Conservation (phyloP, 768 basidiomycete genomes). For the Lepiota brunneoincarnata region DNA sequence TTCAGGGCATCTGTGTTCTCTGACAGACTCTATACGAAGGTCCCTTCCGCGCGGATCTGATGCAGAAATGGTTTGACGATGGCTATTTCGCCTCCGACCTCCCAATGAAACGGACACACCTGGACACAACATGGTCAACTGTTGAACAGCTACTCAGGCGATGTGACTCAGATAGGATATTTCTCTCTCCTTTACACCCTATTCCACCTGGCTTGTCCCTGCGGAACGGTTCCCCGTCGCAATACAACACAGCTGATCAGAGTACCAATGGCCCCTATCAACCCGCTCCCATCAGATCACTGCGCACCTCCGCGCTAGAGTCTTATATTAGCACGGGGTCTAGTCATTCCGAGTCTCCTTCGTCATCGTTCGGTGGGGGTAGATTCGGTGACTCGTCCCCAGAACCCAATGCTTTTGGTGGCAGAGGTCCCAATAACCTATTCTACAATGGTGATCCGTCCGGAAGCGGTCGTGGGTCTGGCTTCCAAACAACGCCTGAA, state of each 20-base stretch:
- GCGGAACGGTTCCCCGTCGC: constrained; percentile 48
- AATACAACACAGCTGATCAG: constrained; percentile 30
- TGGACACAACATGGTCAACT: constrained; percentile 67
- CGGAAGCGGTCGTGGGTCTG: constrained; percentile 16
- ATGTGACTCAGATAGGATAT: constrained; percentile 55
- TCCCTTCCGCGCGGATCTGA: constrained; percentile 82
- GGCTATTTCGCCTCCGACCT: constrained; percentile 85
- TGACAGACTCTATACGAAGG: constrained; percentile 41
- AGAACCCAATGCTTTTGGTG: constrained; percentile 57
- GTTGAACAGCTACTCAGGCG: constrained; percentile 57
- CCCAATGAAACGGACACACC: constrained; percentile 76
- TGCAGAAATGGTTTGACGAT: constrained; percentile 94
- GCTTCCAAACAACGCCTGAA: constrained; percentile 15
- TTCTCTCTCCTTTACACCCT: constrained; percentile 48
- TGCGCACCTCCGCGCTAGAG: constrained; percentile 66
- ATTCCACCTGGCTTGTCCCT: constrained; percentile 55
- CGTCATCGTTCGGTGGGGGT: constrained; percentile 66
- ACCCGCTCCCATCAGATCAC: constrained; percentile 58
- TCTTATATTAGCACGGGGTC: constrained; percentile 53
- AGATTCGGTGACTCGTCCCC: constrained; percentile 68
- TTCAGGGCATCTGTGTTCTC: constrained; percentile 10
- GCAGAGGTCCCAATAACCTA: constrained; percentile 37
- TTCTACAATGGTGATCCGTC: constrained; percentile 33
- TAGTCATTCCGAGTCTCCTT: constrained; percentile 64
- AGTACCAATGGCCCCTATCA: constrained; percentile 56